Base-by-base conservation (phyloP, 148 eudicot species). In the Camellia lanceoleosa region DNA sequence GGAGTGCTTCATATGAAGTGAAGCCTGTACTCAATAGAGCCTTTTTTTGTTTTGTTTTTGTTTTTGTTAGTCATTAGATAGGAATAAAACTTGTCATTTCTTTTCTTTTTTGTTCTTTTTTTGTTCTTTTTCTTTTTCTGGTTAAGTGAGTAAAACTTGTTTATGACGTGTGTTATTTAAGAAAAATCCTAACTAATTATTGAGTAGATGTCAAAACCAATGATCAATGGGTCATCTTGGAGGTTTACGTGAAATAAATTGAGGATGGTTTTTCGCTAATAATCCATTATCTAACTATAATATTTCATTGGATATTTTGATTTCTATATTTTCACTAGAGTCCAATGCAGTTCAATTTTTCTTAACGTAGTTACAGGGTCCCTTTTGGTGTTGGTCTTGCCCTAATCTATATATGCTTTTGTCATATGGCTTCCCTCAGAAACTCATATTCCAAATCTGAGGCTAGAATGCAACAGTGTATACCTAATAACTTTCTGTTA, bases 271-370 rank as follows among this genome's bases (percentile, higher is more conserved):
- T 43, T 13, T 6, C 4, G 55, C 16, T 30, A 23, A 38, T 56
- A 38, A n/a, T 56, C 19, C 77, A 52, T 52, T 14, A 74, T 38
- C 9, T 43, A 30, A 30, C 4, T 14, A 7, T 42, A 16, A 41
- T 2, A 60, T 1, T 64, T 19, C 1, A 5, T 2, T 14, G 5
- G 68, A 7, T 64, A 10, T 19, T 8, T 7, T 11, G 3, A 19
- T 64, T 23, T 8, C 42, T 7, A 7, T 5, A 15, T 44, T 42
- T 43, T 43, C 20, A 11, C n/a, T 7, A 19, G 52, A 60, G 67
- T 60, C 38, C 74, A 70, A n/a, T 69, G 58, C 59, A 10, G 47
- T 52, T 72, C 11, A 55, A 52, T 54, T 20, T 72, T 51, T 72
- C n/a, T 23, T 18, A 52, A 72, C 3, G 19, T 15, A 20, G 43